Evolutionary conservation across 83 land plant species (phyloP), one percentile per base, ranked within the genome.

Genomic region (Isoetes engelmannii): DNA sequence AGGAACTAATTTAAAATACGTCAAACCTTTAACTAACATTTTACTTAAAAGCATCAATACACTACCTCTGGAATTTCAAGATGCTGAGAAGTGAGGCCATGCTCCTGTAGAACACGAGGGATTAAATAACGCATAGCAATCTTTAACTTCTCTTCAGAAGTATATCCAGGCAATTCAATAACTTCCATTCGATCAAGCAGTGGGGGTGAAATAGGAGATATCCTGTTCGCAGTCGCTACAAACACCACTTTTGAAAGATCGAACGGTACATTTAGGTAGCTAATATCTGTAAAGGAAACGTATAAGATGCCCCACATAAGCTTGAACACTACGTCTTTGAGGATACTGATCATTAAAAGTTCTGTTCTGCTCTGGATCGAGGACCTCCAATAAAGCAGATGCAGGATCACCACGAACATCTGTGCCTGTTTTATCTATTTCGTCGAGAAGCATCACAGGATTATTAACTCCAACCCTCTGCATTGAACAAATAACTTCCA

Each of bases 281-380:
- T 94, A 17, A 28, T 20, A 28, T 28, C 2, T 28, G 37, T 28
- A 28, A 28, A 28, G 37, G 37, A 28, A 28, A 28, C 37, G 2
- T 28, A 28, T 28, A 28, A 28, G 2, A 0, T 28, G 37, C 37
- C 37, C 37, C 37, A 2, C 2, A 28, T 28, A 28, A 28, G 37
- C n/a, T n/a, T 60, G 12, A 17, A 9, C 10, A 18, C 18, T 9
- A 65, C 13, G 46, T 5, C 28, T 68, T 50, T 41, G 4, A 67
- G 89, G 98, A 89, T 91, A 95, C 93, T 95, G 99, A 83, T 95
- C 97, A 78, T 86, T 90, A 75, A 95, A 95, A 7, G 87, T 80
- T 76, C 81, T 86, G 70, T 95, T 91, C 80, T 95, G 91, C 59
- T 91, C 97, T 20, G 97, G 99, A 63, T 94, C 99, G 68, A 94